Evolutionary conservation across 352 stramenopile genomes (phyloP).

Genomic region (Phytophthora constricta): DNA sequence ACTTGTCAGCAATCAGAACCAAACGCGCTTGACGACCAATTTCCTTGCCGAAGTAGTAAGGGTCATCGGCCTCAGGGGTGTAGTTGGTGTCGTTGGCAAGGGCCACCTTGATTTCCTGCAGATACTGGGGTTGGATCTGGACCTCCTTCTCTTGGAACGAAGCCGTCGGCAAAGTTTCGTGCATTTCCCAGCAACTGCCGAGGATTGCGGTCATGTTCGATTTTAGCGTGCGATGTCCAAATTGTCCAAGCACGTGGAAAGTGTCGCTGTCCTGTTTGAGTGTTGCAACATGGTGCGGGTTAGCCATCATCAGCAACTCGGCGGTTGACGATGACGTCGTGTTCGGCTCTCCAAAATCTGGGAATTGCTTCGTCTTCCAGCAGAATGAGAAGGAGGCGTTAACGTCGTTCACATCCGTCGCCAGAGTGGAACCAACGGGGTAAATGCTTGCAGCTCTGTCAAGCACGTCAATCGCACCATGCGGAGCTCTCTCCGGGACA

Average conservation of each 20-base stretch:
- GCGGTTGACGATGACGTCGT: slow-evolving; percentile 22
- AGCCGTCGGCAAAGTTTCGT: slow-evolving; percentile 58
- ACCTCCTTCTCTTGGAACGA: slow-evolving; percentile 51
- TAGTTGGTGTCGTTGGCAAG: slow-evolving; percentile 76
- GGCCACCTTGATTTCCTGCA: slow-evolving; percentile 59
- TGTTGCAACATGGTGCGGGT: slow-evolving; percentile 72
- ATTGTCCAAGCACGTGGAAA: slow-evolving; percentile 53
- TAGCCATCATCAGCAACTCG: slow-evolving; percentile 73
- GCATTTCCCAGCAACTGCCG: slow-evolving; percentile 66
- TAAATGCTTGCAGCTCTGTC: slow-evolving; percentile 67
- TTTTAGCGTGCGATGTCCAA: slow-evolving; percentile 81
- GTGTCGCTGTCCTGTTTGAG: slow-evolving; percentile 36
- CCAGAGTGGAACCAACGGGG: slow-evolving; percentile 49
- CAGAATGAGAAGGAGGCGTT: slow-evolving; percentile 54
- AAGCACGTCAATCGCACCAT: slow-evolving; percentile 35
- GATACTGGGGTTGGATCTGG: slow-evolving; percentile 39
- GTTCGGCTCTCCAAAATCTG: slow-evolving; percentile 30
- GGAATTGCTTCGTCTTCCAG: slow-evolving; percentile 65
- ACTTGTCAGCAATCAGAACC: slow-evolving; percentile 81
- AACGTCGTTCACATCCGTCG: slow-evolving; percentile 38
- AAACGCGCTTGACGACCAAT: slow-evolving; percentile 76
- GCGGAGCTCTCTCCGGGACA: slow-evolving; percentile 45
- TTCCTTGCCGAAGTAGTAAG: slow-evolving; percentile 92
- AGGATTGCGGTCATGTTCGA: slow-evolving; percentile 81
- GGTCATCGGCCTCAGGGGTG: slow-evolving; percentile 62